Evolutionary conservation across 1,284 basidiomycete genomes (phyloP).

Genomic region (Irpex lacteus): DNA sequence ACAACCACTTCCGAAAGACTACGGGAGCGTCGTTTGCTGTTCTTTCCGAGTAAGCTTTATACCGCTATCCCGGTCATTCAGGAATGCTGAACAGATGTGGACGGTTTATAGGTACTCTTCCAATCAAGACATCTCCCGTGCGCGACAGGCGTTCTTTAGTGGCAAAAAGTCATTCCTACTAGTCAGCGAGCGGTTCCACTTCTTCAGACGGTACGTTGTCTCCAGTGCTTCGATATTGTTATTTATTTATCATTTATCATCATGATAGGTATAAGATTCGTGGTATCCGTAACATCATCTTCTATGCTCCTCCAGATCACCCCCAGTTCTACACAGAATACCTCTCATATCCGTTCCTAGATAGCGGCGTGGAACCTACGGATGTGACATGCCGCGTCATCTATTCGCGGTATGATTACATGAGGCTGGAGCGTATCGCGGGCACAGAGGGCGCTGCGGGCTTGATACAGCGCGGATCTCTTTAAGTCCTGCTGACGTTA

Average conservation of each 20-base stretch:
- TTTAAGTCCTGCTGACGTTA: neutral
- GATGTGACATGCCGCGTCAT: constrained; percentile 79
- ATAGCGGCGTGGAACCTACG: constrained; percentile 71
- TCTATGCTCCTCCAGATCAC: constrained; percentile 91
- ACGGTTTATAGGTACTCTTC: constrained; percentile 72
- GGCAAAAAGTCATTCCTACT: constrained; percentile 87
- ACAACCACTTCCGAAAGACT: constrained; percentile 80
- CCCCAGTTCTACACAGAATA: constrained; percentile 90
- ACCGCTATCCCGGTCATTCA: neutral
- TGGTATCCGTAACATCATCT: constrained; percentile 89
- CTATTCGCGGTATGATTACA: constrained; percentile 87
- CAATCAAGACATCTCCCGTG: constrained; percentile 90
- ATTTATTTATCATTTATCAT: constrained; percentile 10
- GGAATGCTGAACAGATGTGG: neutral
- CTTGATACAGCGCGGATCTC: constrained; percentile 34
- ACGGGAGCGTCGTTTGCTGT: constrained; percentile 73
- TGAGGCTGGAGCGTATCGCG: constrained; percentile 81
- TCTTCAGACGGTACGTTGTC: constrained; percentile 75
- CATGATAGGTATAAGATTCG: constrained; percentile 78
- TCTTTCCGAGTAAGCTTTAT: constrained; percentile 76
- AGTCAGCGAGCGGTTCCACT: constrained; percentile 96
- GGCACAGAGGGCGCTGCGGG: constrained; percentile 53
- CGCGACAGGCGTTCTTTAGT: constrained; percentile 89
- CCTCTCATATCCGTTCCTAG: constrained; percentile 83
- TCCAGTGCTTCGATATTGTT: neutral